Percentiles rank a stretch among this genome's conserved stretches.
phyloP scores from a whole-genome alignment of 202 grass and related monocot species.

The Panicum virgatum region DNA sequence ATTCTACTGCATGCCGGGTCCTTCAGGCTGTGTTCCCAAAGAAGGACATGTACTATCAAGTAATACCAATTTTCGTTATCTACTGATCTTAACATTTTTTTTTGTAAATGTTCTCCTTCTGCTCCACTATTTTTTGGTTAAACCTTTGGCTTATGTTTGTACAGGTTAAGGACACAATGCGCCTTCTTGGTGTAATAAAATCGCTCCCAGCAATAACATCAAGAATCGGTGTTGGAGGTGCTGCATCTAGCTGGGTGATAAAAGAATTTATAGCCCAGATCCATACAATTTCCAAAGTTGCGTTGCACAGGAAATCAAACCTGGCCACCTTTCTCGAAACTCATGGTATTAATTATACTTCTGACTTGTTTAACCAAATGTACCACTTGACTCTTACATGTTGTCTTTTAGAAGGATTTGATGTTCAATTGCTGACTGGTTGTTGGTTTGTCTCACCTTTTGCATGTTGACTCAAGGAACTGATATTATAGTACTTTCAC shows the following conservation, averaged over 20 bases:
- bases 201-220: constrained; percentile 82
- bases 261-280: constrained; percentile 96
- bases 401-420: neutral
- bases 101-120: neutral
- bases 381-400: neutral
- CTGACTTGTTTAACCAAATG: constrained; percentile 3
- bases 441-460: neutral
- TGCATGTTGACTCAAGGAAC: neutral
- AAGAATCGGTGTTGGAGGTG: constrained; percentile 92
- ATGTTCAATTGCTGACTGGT: neutral
- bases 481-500: neutral
- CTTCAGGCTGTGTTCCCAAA: constrained; percentile 94
- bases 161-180: constrained; percentile 94
- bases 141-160: constrained; percentile 34
- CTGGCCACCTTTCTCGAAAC: constrained; percentile 82
- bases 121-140: neutral
- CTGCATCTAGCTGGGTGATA: constrained; percentile 90
- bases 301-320: constrained; percentile 76
- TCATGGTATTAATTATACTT: constrained; percentile 64
- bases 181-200: constrained; percentile 79
- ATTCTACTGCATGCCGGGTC: constrained; percentile 73
- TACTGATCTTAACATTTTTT: constrained; percentile 26
- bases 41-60: constrained; percentile 91
- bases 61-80: constrained; percentile 44
- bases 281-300: constrained; percentile 85